Conservation (phyloP, 331 rosid species). For the Phaseolus coccineus region DNA sequence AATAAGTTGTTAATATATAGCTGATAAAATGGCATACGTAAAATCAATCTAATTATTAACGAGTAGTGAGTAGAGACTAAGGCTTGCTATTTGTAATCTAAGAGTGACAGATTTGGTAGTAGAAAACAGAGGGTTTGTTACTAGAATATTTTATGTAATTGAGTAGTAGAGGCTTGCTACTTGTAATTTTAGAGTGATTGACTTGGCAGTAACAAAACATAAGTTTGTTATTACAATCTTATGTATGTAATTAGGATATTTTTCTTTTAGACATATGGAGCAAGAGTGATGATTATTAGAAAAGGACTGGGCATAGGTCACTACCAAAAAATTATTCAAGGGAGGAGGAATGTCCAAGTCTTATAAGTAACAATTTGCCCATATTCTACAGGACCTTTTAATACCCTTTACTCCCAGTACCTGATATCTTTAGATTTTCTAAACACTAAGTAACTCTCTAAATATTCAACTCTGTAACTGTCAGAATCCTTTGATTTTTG, state of each 20-base stretch:
- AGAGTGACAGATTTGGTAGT: conserved; percentile 18
- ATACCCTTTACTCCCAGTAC: not conserved
- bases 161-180: too few relatives aligned
- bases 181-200: too few relatives aligned
- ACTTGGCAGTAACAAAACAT: too few relatives aligned
- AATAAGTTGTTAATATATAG: conserved; percentile 17
- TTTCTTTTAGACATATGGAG: not conserved
- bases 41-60: conserved; percentile 3
- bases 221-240: not conserved
- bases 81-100: conserved; percentile 18
- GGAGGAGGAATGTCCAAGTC: not conserved
- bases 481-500: too few relatives aligned
- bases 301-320: not conserved
- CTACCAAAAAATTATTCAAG: not conserved
- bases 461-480: too few relatives aligned
- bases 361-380: not conserved
- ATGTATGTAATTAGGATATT: not conserved
- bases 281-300: conserved; percentile 9
- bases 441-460: too few relatives aligned
- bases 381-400: not conserved
- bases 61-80: conserved; percentile 9
- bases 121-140: not conserved
- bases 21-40: not conserved
- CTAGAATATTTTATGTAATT: too few relatives aligned
- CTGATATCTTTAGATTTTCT: too few relatives aligned